phyloP scores from a whole-genome alignment of 139 green algal species.

The Micractinium sp. region DNA sequence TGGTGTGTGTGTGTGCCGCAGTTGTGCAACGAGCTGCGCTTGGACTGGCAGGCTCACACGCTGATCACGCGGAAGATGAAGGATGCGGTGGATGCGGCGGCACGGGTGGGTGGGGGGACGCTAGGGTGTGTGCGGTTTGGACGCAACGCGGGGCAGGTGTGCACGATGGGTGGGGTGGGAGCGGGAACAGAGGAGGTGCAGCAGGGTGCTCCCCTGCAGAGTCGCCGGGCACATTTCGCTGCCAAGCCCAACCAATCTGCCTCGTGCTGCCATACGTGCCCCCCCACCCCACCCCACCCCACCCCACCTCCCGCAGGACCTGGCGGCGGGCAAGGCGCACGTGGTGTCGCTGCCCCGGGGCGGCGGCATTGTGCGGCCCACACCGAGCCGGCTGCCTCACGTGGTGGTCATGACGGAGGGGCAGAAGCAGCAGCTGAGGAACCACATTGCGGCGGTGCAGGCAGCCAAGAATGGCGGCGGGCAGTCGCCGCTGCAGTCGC shows the following conservation, averaged over 20 bases:
- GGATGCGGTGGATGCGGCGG: slow-evolving; percentile 5
- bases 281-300: background rate
- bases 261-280: background rate
- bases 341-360: background rate
- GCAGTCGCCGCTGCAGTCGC: background rate
- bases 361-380: background rate
- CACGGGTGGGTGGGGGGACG: background rate
- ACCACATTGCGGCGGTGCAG: background rate
- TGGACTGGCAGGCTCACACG: slow-evolving; percentile 21
- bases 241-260: background rate
- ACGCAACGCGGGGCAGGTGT: background rate
- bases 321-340: slow-evolving; percentile 12
- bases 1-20: background rate
- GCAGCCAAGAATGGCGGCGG: background rate
- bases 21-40: slow-evolving; percentile 5
- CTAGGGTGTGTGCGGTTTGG: background rate
- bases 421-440: background rate
- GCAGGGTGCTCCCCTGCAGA: background rate
- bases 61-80: slow-evolving; percentile 25
- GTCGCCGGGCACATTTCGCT: background rate
- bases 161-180: too few relatives aligned
- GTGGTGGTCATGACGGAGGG: background rate
- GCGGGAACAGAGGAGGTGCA: too few relatives aligned
- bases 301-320: background rate
- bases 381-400: background rate